Evolutionary conservation across 2,329 filamentous ascomycete species (phyloP), one percentile per base, ranked within the genome.

Genomic region (Annulohypoxylon truncatum): DNA sequence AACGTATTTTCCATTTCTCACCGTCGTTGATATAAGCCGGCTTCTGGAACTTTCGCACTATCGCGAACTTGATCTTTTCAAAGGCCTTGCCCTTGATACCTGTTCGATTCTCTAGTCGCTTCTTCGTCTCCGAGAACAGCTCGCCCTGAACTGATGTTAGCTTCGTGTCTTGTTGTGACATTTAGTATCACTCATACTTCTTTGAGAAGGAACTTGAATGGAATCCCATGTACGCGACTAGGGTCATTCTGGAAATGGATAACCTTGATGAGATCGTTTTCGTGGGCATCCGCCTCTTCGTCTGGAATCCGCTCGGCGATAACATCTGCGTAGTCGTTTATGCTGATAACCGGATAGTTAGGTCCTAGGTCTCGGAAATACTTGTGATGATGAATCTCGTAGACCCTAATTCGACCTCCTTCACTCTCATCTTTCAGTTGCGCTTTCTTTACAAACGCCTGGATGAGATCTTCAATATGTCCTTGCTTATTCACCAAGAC

Each of bases 41-140:
- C 75, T 91, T 93, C 38, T 84, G 83, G 54, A 88, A 85, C 77
- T 92, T 85, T 77, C 89, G 84, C 54, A 97, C 87, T 29, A 97
- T 80, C 5, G 94, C 92, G 82, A 99, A 97, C 80, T 96, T 97
- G 79, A 99, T 96, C 84, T 98, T 98, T 79, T 99, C 95, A 72
- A 99, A 94, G 71, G 93, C 93, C 84, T 99, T 99, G 79, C 96
- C 96, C 80, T 97, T 97, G 81, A 99, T 90, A 24, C 94, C 94
- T 0, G 93, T 97, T 64, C 95, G 87, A 79, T 94, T 95, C 72
- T 96, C 94, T 3, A 99, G 83, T n/a, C 96, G 89, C 81, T 97
- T 93, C 82, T 95, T 97, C 44, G 94, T 97, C 31, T 98, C 93
- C 63, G 89, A 89, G 80, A 99, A 98, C 38, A 85, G 84, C 78